Evolutionary conservation across 768 basidiomycete species (phyloP).

Genomic region (Dioszegia crocea): DNA sequence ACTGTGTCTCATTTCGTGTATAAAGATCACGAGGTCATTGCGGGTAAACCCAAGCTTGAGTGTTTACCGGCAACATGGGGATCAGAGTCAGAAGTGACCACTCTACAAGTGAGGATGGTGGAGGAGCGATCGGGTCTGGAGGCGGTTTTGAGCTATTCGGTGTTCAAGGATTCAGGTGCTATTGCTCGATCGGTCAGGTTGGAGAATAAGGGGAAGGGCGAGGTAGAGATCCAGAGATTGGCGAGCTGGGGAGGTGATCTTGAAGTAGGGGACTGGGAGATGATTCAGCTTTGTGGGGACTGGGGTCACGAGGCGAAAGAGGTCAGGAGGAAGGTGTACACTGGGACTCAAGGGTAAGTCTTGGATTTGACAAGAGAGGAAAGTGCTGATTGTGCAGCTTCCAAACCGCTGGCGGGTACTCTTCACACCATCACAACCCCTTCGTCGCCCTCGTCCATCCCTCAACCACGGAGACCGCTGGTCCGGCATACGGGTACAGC

Average conservation of each 20-base stretch:
- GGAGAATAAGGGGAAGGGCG: conserved; percentile 15
- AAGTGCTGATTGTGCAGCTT: conserved; percentile 19
- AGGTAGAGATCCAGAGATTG: conserved; percentile 14
- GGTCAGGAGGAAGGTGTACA: conserved; percentile 13
- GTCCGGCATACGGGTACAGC: conserved; percentile 29
- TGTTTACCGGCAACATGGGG: conserved; percentile 30
- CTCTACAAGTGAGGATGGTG: conserved; percentile 17
- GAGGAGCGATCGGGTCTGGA: conserved; percentile 13
- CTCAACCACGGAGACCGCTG: conserved; percentile 19
- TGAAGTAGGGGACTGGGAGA: conserved; percentile 18
- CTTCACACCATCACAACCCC: conserved; percentile 30
- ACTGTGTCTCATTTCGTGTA: conserved; percentile 17
- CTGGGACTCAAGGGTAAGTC: conserved; percentile 31
- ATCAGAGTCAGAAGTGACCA: conserved; percentile 7
- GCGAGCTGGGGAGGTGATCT: conserved; percentile 26
- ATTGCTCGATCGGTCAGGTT: conserved; percentile 14
- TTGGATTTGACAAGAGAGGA: too few species aligned
- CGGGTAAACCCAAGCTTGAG: conserved; percentile 14
- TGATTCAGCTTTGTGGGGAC: conserved; percentile 30
- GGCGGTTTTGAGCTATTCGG: conserved; percentile 22
- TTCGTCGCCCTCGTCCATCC: conserved; percentile 23
- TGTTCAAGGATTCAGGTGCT: conserved; percentile 18
- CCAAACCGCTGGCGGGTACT: conserved; percentile 21
- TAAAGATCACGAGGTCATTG: conserved; percentile 8
- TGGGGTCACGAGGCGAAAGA: conserved; percentile 24